A percentile compares a stretch with the other conserved stretches of the same genome.
Conservation (phyloP, 148 eudicot genomes). For the Beta vulgaris region DNA sequence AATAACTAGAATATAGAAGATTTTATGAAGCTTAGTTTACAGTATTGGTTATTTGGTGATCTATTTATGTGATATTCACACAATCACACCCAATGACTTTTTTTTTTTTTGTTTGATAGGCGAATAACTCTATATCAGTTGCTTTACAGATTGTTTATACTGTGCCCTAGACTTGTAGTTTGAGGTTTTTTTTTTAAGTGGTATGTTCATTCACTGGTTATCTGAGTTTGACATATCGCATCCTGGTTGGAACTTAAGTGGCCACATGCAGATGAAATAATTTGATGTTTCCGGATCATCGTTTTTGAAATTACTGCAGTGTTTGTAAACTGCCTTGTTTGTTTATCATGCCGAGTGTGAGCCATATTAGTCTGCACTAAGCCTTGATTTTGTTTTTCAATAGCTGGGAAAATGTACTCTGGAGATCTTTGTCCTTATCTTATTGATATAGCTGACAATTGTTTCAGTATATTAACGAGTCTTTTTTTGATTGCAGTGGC, state of each 20-base stretch:
- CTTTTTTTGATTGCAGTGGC: conserved; percentile 53
- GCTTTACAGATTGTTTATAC: not conserved
- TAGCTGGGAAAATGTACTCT: not conserved
- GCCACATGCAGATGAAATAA: not conserved
- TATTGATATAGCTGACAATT: too few relatives aligned
- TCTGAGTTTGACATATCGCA: not conserved
- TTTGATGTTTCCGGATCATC: not conserved
- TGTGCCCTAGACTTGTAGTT: not conserved
- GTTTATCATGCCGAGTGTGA: not conserved
- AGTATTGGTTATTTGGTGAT: not conserved
- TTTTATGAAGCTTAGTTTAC: not conserved
- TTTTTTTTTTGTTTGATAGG: too few relatives aligned
- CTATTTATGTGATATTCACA: not conserved
- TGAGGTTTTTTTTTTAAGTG: not conserved
- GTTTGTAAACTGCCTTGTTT: not conserved
- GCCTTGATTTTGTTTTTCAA: not conserved
- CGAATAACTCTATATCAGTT: not conserved
- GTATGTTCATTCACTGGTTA: not conserved
- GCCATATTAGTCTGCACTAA: not conserved
- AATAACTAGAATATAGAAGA: not conserved
- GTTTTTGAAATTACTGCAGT: not conserved
- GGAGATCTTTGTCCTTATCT: not conserved
- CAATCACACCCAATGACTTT: too few relatives aligned
- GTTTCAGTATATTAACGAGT: too few relatives aligned
- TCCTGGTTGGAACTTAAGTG: not conserved